Evolutionary conservation across 2,329 filamentous ascomycete genomes (phyloP), one percentile per base, ranked within the genome.

Genomic region (Calonectria pteridis): DNA sequence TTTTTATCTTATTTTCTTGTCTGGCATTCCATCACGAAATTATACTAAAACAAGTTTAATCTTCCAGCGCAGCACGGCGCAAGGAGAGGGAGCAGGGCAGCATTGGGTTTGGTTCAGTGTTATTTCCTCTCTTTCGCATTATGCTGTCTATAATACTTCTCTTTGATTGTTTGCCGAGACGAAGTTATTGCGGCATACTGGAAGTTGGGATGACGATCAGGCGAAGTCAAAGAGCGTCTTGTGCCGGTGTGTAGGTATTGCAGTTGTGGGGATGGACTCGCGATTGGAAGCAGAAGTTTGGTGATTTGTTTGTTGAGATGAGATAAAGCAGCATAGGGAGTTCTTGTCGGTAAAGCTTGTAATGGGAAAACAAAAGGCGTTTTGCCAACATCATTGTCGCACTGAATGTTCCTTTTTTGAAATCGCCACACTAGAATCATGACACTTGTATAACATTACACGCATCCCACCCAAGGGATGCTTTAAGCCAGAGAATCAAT

Each of bases 31-130:
- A 81, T 82, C 75, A 83, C 78, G 81, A 84, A 81, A 80, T 77
- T 81, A 82, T 82, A 81, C 72, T 82, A 77, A 70, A 83, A 78
- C 79, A 76, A 79, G 78, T 82, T 80, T 82, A 80, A 81, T 81
- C 81, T 82, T 84, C 81, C 80, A 83, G 84, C 83, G 82, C 84
- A 83, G 81, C 82, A 83, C 79, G 82, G 83, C 83, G 84, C 83
- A 83, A 74, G 81, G 80, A 80, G 83, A 82, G 81, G 77, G 83
- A 82, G 79, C 77, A 81, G 81, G 83, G 79, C 79, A 83, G 82
- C 83, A 84, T 85, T 84, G 82, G 82, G 82, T 84, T 75, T 82
- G 81, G 79, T 82, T 79, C 77, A 80, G 77, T 81, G 73, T 81
- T 82, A 77, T 77, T 77, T 79, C 76, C 68, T 80, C 68, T 82